Base-by-base conservation (phyloP, 306 rosid species). In the Prunus campanulata region DNA sequence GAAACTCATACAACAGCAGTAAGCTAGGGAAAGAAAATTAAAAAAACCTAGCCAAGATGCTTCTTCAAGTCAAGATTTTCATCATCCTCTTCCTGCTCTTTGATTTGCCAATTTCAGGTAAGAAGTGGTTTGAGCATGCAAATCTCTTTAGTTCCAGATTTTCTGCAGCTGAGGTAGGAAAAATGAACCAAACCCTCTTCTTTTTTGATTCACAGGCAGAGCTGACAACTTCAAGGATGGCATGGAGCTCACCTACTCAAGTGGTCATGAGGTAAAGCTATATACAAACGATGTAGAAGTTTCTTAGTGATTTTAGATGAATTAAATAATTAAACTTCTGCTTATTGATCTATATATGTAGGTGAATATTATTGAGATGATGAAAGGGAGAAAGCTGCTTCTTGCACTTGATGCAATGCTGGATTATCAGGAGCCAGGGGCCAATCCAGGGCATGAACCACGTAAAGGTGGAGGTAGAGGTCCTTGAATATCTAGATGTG, bases 381-480 rank as follows among this genome's bases (percentile, higher is more conserved):
- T 50, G 71, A 82, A 80, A 49, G 84, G 70, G 71, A 86, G 90
- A 76, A 73, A 83, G 80, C 73, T 89, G 12, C 20, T 84, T 27
- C 51, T 51, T 27, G 77, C 75, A 68, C 77, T 73, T 61, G 96
- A 87, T 57, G 73, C 74, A 62, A 29, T 72, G 80, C 22, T 74
- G 60, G 90, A 87, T 63, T 87, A 87, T 75, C 46, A 63, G 9
- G 85, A 85, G 3, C 89, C 91, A 30, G 49, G 72, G 68, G 66
- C 91, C 18, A 91, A 93, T 81, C 88, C 85, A 11, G 73, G 27
- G 20, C 90, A 88, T 46, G 88, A 78, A 6, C 87, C 88, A 27
- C 75, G 35, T 52, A 84, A 72, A 68, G 88, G 87, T 59, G 65
- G 72, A 39, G 83, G 85, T 57, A 72, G 47, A 69, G 67, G 71